Conservation (phyloP, 1,139 yeast genomes). For the Yarrowia galli region DNA sequence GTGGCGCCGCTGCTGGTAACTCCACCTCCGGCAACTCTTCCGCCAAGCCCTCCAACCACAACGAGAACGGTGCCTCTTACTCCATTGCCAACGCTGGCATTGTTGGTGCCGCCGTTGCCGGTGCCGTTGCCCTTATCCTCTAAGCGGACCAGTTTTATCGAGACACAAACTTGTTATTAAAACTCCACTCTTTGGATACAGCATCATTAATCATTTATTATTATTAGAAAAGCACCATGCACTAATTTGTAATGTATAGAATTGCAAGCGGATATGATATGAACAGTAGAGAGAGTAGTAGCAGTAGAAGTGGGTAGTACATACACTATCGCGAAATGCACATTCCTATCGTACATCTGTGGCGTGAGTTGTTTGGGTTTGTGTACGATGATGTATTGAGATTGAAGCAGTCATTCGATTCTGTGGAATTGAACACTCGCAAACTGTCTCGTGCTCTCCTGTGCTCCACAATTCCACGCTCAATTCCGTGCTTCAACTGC, state of each 20-base stretch:
- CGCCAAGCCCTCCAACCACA: conserved; percentile 33
- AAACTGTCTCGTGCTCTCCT: no score
- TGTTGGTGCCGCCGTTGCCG: conserved; percentile 72
- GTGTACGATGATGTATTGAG: neutral
- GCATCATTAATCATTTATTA: conserved; percentile 35
- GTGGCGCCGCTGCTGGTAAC: conserved; percentile 20
- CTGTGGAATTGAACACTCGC: no score
- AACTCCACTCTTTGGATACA: neutral
- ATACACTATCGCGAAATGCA: no score
- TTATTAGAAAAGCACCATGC: conserved; percentile 37
- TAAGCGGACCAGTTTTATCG: conserved; percentile 48
- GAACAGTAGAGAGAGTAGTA: neutral
- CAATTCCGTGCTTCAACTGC: no score
- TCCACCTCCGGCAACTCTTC: conserved; percentile 35
- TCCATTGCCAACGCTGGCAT: conserved; percentile 52
- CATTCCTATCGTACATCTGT: neutral
- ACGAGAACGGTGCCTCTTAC: conserved; percentile 38
- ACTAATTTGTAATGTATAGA: conserved; percentile 37
- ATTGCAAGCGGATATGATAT: conserved; percentile 1
- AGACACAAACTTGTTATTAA: no score
- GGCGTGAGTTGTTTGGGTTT: conserved; percentile 4
- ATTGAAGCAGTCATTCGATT: no score
- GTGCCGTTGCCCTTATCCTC: conserved; percentile 68
- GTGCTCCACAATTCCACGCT: no score
- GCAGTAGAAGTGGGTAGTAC: no score